Base-by-base conservation (phyloP, 179 eudicot genomes). In the Silene coronaria region DNA sequence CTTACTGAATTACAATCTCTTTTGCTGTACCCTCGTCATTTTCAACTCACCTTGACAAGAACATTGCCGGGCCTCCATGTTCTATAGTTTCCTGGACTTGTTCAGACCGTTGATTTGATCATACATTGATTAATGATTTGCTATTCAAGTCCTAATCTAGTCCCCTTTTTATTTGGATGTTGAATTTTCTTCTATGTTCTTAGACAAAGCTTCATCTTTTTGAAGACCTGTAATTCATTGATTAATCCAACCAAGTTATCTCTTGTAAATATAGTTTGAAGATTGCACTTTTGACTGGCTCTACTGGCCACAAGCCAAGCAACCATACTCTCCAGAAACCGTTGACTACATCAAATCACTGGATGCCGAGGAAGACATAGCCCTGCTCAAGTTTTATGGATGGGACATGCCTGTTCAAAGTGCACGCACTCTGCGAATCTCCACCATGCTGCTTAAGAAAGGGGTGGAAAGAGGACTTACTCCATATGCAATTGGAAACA, bases 251-350 rank as follows among this genome's bases (percentile, higher is more conserved):
- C 45, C 13, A 28, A 51, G 38, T 34, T 71, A 36, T 32, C 26
- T 72, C 27, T 57, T 26, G 45, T 61, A 26, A 26, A 46, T 76
- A 76, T 67, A 92, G 97, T 92, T 89, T 73, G 90, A 90, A 81
- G 97, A 92, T 72, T 90, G 96, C 82, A 92, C 97, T 51, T 92
- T 92, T 48, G 97, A 92, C 55, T 92, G 97, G 97, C 87, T 92
- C 60, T 88, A 92, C 76, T 92, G 97, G 97, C 97, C 97, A 27
- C 96, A 92, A 83, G 87, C 97, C 27, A 80, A 79, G 59, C 79
- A 88, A 75, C 96, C 96, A 23, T 92, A 75, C 70, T 82, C 89
- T 17, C 71, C 83, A 0, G 90, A 89, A 22, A 85, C 91, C 4
- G 68, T 89, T 2, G 86, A 81, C 11, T 89, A 92, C 86, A 89